A percentile compares a stretch with the other conserved stretches of the same genome.
Conservation (phyloP, 1,139 yeast genomes). For the Yamadazyma songkhlaensis region DNA sequence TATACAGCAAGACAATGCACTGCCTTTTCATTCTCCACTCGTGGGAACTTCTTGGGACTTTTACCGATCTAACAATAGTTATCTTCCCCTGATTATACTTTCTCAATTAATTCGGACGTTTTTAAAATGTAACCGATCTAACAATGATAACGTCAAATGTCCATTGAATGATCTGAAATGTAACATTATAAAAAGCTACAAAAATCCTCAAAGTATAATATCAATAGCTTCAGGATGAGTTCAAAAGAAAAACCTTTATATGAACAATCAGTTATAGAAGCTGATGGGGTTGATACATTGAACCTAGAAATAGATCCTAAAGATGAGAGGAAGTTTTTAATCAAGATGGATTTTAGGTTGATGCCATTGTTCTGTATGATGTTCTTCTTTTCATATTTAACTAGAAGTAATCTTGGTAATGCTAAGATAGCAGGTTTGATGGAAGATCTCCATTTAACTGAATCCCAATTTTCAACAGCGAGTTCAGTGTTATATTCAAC, state of each 20-base stretch:
- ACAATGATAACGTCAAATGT: too few species aligned
- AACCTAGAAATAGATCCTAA: slow-evolving; percentile 6
- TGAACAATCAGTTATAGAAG: background rate
- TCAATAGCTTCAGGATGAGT: too few species aligned
- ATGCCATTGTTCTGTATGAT: slow-evolving; percentile 18
- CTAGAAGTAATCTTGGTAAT: slow-evolving; percentile 24
- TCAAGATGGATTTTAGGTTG: slow-evolving; percentile 16
- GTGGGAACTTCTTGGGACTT: too few species aligned
- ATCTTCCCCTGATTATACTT: too few species aligned
- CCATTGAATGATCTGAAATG: too few species aligned
- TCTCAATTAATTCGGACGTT: too few species aligned
- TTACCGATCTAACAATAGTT: too few species aligned
- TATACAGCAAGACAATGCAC: too few species aligned
- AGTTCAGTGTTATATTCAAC: slow-evolving; percentile 20
- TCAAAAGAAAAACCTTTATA: background rate
- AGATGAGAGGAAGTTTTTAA: background rate
- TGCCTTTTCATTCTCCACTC: too few species aligned
- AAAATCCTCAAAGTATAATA: too few species aligned
- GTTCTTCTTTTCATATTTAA: slow-evolving; percentile 23
- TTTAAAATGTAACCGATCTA: too few species aligned
- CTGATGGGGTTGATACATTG: background rate
- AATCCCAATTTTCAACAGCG: slow-evolving; percentile 18
- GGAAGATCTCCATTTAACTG: slow-evolving; percentile 15
- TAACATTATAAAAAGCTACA: too few species aligned
- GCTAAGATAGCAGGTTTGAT: slow-evolving; percentile 19